These are phyloP conservation scores for Tremellales sp. DNA, from an alignment of 1,284 basidiomycete species.

Conservation along the genomic window DNA sequence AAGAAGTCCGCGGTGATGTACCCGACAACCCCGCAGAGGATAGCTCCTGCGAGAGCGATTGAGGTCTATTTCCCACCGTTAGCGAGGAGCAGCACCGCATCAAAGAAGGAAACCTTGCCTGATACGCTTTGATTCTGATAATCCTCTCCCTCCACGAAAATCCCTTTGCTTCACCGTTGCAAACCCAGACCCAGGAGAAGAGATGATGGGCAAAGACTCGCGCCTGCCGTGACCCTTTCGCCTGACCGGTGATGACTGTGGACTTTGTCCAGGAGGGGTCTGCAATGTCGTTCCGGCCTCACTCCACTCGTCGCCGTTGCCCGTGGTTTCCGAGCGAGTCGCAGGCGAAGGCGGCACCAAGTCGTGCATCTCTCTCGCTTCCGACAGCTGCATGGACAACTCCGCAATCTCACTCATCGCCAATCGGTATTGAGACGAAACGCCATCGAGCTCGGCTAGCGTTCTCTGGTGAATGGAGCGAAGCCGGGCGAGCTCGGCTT, in stretches of 20 bases:
- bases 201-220: conserved; percentile 20
- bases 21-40: conserved; percentile 70
- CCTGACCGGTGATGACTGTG: conserved; percentile 17
- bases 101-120: conserved; percentile 16
- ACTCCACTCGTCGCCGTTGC: conserved; percentile 7
- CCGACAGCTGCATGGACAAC: conserved; percentile 75
- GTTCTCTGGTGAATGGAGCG: conserved; percentile 74
- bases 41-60: conserved; percentile 92
- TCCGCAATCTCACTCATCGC: conserved; percentile 85
- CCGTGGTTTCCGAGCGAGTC: conserved; percentile 12
- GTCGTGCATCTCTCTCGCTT: conserved; percentile 55
- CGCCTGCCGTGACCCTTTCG: conserved; percentile 8
- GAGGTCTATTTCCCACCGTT: conserved; percentile 36
- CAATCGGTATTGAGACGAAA: conserved; percentile 78
- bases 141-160: conserved; percentile 47
- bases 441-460: conserved; percentile 68
- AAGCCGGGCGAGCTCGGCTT: conserved; percentile 44
- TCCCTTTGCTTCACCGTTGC: conserved; percentile 21
- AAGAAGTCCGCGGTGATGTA: conserved; percentile 40
- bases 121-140: conserved; percentile 25
- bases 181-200: conserved; percentile 8
- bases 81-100: not conserved
- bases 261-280: conserved; percentile 20
- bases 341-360: conserved; percentile 15
- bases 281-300: conserved; percentile 15